Base-by-base conservation (phyloP, 2,329 filamentous ascomycete species). In the Calycina herbarum region DNA sequence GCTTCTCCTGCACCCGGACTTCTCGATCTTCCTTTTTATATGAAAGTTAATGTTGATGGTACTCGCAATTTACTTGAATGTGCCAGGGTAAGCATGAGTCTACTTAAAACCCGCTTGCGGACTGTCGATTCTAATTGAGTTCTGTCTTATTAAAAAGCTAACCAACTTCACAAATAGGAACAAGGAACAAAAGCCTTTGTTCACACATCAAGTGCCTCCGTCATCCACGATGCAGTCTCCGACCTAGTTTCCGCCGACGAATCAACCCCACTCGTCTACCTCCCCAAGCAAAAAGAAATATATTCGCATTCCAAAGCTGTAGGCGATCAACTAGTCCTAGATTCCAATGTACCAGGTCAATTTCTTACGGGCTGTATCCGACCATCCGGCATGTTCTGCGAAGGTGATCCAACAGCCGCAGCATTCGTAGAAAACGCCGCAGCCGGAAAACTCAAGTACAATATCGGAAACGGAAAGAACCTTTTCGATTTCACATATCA, bases 71-170 rank as follows among this genome's bases (percentile, higher is more conserved):
- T 85, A 62, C 69, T 85, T 24, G 75, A 79, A 66, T 80, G 77
- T 27, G 78, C 81, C 29, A 58, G 63, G 17, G 59, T 85, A 88
- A 29, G 91, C 90, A 24, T 89, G 89, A 71, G n/a, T 11, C 54
- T 8, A 33, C 8, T 33, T 33, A 33, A 33, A 33, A 5, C 33
- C 33, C 33, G 20, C 20, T 20, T 20, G 20, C 20, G 20, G 20
- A 20, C 20, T 20, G 20, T 20, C 20, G 20, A 20, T 20, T 20
- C 20, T 20, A 20, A 20, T 20, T 20, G 20, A 20, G 20, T 20
- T 20, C 20, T 20, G 20, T 20, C 20, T 20, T 20, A 20, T 20
- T 20, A 20, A 20, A 20, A 54, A 13, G 42, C 51, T 64, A 17
- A 42, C 29, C 8, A 40, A 56, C 27, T 1, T 54, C 5, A 7